Conservation (phyloP, 2,329 filamentous ascomycete species). For the Furcasterigmium furcatum region DNA sequence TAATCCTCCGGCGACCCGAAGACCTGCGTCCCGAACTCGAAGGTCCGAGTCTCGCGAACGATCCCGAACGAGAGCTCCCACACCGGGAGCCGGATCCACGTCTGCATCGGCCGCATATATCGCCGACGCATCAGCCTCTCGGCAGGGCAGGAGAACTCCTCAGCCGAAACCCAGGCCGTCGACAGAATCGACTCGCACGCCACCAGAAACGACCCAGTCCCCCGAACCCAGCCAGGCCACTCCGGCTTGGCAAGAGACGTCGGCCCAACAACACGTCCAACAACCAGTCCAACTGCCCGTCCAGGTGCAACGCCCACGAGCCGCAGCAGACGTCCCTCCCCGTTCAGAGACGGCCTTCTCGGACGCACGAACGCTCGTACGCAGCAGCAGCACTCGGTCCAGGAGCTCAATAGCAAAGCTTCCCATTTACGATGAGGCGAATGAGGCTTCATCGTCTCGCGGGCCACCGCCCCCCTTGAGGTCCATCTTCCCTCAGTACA, state of each 20-base stretch:
- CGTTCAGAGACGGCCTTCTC: conserved; percentile 50
- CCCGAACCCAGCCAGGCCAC: not conserved
- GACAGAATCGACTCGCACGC: conserved; percentile 17
- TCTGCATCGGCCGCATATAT: conserved; percentile 14
- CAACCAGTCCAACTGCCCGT: not conserved
- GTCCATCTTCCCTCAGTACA: conserved; percentile 76
- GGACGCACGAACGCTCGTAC: conserved; percentile 45
- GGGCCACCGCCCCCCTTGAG: conserved; percentile 43
- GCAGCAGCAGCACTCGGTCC: conserved; percentile 45
- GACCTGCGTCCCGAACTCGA: conserved; percentile 34
- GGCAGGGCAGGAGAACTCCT: conserved; percentile 26
- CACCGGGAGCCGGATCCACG: conserved; percentile 28
- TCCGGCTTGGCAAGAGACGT: not conserved
- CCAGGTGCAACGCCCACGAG: conserved; percentile 34
- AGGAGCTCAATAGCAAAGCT: conserved; percentile 56
- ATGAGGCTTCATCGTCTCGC: conserved; percentile 19
- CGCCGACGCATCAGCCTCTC: conserved; percentile 19
- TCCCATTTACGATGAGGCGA: conserved; percentile 34
- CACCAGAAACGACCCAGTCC: conserved; percentile 5
- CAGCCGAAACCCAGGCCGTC: conserved; percentile 26
- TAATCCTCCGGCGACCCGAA: conserved; percentile 37
- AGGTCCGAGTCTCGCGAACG: conserved; percentile 32
- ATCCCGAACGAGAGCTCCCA: conserved; percentile 21
- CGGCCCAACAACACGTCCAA: too few relatives aligned
- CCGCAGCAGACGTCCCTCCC: conserved; percentile 36